Evolutionary conservation across 257 asterid species (phyloP), one percentile per base, ranked within the genome.

Genomic region (Rehmannia glutinosa): DNA sequence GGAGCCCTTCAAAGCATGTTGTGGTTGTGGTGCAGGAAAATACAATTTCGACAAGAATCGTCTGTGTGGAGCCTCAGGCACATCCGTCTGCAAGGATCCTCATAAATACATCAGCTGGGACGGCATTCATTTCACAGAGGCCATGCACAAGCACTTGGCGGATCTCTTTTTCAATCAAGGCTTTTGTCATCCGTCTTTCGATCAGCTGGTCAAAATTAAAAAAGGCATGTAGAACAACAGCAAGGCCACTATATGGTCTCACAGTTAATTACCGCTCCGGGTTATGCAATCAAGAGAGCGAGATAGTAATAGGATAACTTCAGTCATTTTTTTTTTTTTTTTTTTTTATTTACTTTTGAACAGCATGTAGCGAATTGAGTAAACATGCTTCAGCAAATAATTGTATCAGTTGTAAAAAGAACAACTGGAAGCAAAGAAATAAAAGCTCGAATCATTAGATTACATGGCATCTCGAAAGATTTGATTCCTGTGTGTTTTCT

Each of bases 1-100:
- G 74, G 87, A 81, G 55, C 28, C 84, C 15, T 69, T 60, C 73
- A 81, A 77, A 59, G 76, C 87, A 25, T 82, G 87, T 50, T 77
- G 84, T 32, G 78, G 72, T 10, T 10, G 30, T 13, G 66, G 43
- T 2, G 73, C 64, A 10, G 69, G 68, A 1, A 13, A 53, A 4
- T 25, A 49, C 17, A 75, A 73, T 42, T 62, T 80, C 63, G 15
- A 62, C 45, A 36, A 43, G 36, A 61, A 54, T 13, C 17, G 17
- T 0, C 21, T 54, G 8, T 75, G 77, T 38, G 83, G 81, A 20
- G 64, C 85, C 13, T 41, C 71, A 0, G 62, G 64, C 16, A 32
- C 81, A 0, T 39, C 79, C 38, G 57, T 21, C 32, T 83, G 88
- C 60, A 59, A 52, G 30, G 62, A 83, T 68, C 74, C 83, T 1